Base-by-base conservation (phyloP, 371 early-diverging fungal genomes). In the Apophysomyces ossiformis region DNA sequence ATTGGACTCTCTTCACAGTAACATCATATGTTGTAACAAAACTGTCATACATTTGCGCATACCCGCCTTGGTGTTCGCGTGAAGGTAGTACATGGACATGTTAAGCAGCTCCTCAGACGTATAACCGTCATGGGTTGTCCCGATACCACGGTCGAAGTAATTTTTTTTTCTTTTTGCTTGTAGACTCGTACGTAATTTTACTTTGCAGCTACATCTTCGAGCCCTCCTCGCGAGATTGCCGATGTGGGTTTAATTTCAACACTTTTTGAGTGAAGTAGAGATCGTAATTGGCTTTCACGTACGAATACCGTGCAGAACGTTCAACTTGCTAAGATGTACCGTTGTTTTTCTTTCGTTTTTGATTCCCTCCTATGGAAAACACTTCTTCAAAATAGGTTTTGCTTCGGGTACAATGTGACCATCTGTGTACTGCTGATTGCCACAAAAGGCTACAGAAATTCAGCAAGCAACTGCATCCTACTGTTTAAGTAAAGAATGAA, bases 141-240 rank as follows among this genome's bases (percentile, higher is more conserved):
- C 59, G 13, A 37, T 18, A 16, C 59, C 59, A 59, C 59, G 59
- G 39, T 59, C 59, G 6, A 37, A 37, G 18, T 59, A 59, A 18
- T 59, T 38, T 5, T 8, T 46, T 15, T 46, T 5, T 38, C 18
- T 35, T 38, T 35, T n/a, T n/a, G n/a, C n/a, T n/a, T n/a, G 41
- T 18, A 3, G 18, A 7, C 16, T 59, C 39, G 38, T 13, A 7
- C 11, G 6, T 38, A 8, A 18, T 38, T 36, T 35, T 36, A n/a
- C n/a, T 39, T 39, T 59, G 8, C 11, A 38, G 5, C 46, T n/a
- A 46, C 46, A 46, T 5, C 16, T 46, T 46, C n/a, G n/a, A n/a
- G 46, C 12, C 46, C 15, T 5, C 46, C n/a, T n/a, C 46, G 16
- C 16, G 46, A 46, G 46, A n/a, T 12, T 46, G 46, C 5, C 12